phyloP scores from a whole-genome alignment of 2,329 filamentous ascomycete genomes.

The Penicillium sp. region DNA sequence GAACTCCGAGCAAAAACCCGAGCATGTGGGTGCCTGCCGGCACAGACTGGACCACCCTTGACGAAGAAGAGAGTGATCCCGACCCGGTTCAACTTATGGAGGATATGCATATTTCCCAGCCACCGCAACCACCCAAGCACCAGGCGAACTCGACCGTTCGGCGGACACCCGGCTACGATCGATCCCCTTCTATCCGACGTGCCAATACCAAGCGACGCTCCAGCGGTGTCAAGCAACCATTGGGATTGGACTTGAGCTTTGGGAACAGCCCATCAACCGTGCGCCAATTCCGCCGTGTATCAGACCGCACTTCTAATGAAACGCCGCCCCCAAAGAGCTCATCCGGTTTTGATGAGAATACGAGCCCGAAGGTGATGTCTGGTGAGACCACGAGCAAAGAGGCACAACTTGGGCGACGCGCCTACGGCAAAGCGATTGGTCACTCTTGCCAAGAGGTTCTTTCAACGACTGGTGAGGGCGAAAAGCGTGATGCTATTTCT shows the following conservation, averaged over 20 bases:
- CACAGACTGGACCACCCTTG: conserved; percentile 47
- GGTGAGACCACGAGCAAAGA: conserved; percentile 67
- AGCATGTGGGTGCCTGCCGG: conserved; percentile 64
- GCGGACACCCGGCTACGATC: conserved; percentile 50
- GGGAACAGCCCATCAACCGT: conserved; percentile 92
- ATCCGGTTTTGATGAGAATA: conserved; percentile 45
- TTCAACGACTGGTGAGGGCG: conserved; percentile 71
- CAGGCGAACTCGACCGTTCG: conserved; percentile 64
- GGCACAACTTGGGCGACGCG: conserved; percentile 76
- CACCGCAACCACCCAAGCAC: conserved; percentile 52
- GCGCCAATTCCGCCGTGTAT: conserved; percentile 86
- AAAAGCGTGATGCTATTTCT: conserved; percentile 83
- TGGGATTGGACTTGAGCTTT: conserved; percentile 89
- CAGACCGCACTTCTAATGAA: conserved; percentile 61
- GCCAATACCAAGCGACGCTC: conserved; percentile 47
- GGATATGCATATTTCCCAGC: conserved; percentile 46
- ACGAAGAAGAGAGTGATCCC: conserved; percentile 34
- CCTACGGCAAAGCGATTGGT: conserved; percentile 81
- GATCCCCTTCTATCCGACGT: conserved; percentile 47
- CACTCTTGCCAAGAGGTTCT: conserved; percentile 82
- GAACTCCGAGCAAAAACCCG: conserved; percentile 2
- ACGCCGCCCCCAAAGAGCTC: conserved; percentile 28
- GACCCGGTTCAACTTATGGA: conserved; percentile 44
- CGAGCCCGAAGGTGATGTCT: conserved; percentile 39
- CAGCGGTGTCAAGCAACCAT: conserved; percentile 70